These are phyloP conservation scores for Ophiocordyceps sinensis DNA, from an alignment of 2,329 filamentous ascomycete species.

Conservation along the genomic window DNA sequence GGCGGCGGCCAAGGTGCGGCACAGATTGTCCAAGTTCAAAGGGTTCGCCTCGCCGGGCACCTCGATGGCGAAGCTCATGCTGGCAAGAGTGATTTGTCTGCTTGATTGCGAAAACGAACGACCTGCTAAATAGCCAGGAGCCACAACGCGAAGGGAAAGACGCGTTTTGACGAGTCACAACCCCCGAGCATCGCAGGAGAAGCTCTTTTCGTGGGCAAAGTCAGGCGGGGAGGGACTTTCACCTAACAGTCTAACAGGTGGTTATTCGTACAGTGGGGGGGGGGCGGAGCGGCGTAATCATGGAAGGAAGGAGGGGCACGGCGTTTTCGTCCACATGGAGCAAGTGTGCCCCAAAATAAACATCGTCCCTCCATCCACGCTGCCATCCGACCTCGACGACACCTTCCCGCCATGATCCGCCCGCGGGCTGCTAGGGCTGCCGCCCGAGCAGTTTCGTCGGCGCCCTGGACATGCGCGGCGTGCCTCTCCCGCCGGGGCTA, in stretches of 20 bases:
- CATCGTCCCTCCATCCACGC: too few relatives aligned
- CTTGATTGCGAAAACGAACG: not conserved
- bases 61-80: conserved; percentile 62
- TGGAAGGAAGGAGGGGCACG: not conserved
- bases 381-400: not conserved
- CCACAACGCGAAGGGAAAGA: not conserved
- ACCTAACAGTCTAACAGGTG: too few relatives aligned
- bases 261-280: too few relatives aligned
- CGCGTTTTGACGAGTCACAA: not conserved
- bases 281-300: not conserved
- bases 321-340: too few relatives aligned
- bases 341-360: too few relatives aligned
- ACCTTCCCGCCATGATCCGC: conserved; percentile 14
- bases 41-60: conserved; percentile 70
- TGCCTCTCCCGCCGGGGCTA: conserved; percentile 16
- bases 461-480: conserved; percentile 17
- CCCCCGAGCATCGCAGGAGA: not conserved
- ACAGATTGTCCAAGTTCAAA: conserved; percentile 47
- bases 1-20: conserved; percentile 47
- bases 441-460: conserved; percentile 5
- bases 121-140: too few relatives aligned
- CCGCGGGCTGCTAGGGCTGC: conserved; percentile 9
- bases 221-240: too few relatives aligned
- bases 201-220: too few relatives aligned
- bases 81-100: too few relatives aligned